Conservation (phyloP, 1,284 basidiomycete species). For the Phaffia rhodozyma region DNA sequence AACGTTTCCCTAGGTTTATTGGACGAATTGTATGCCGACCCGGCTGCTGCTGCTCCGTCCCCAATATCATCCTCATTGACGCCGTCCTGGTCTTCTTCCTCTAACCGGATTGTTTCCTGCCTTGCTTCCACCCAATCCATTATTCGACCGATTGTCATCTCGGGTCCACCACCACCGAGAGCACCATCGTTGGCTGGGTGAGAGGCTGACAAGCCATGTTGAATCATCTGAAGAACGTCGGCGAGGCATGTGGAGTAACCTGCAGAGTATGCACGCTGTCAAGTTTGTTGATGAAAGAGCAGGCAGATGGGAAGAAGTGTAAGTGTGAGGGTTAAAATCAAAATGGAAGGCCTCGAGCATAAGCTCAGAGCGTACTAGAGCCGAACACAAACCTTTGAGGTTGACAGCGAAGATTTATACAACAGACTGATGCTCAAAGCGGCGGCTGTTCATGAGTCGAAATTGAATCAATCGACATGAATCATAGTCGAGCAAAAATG, state of each 20-base stretch:
- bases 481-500: no score
- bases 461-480: no score
- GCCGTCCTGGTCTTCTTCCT: slow-evolving; percentile 22
- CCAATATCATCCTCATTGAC: slow-evolving; percentile 19
- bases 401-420: slow-evolving; percentile 34
- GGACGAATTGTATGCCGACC: neutral
- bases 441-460: slow-evolving; percentile 26
- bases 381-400: slow-evolving; percentile 31
- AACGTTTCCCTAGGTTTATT: neutral
- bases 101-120: slow-evolving; percentile 26
- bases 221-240: slow-evolving; percentile 21
- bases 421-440: slow-evolving; percentile 36
- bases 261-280: slow-evolving; percentile 35
- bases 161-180: neutral
- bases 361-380: no score
- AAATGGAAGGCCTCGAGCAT: neutral
- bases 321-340: neutral
- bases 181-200: neutral
- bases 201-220: slow-evolving; percentile 7
- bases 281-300: neutral
- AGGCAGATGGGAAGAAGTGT: slow-evolving; percentile 8
- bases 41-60: neutral
- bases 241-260: slow-evolving; percentile 35
- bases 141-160: slow-evolving; percentile 31
- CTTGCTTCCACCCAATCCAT: slow-evolving; percentile 39